Base-by-base conservation (phyloP, 176 grass and related monocot species). In the Lolium multiflorum region DNA sequence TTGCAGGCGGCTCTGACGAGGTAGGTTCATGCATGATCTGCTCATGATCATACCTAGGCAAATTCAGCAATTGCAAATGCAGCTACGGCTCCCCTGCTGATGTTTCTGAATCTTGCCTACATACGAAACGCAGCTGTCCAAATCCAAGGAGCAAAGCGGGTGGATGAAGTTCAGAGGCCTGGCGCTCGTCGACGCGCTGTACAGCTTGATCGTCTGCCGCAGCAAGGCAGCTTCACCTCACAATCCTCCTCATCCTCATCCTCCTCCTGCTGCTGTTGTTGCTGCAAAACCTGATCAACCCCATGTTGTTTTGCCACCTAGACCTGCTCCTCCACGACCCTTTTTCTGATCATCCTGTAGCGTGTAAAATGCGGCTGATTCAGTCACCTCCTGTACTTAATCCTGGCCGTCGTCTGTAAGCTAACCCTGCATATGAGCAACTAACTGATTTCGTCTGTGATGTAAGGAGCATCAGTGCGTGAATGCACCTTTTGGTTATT, bases 341-440 rank as follows among this genome's bases (percentile, higher is more conserved):
- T 79, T 31, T 85, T 20, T 20, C 63, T 88, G 63, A 88, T 16
- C 71, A 70, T 18, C 25, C 61, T 77, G 10, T 65, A 71, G 35
- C 86, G 56, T 88, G 31, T 69, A 70, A 85, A 63, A 59, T 55
- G 77, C 88, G 81, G 64, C 48, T 74, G 74, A 87, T 86, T 71
- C 61, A 51, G 63, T 80, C 84, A 54, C 60, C 10, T 67, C 68
- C 12, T 83, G 80, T 66, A 74, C 16, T 72, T 69, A 44, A 79
- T 44, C n/a, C 73, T 74, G 79, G 46, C 87, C 65, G 31, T 83
- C 66, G 24, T 25, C 57, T 71, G 28, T 72, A 77, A 77, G 77
- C 71, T 85, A 73, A 88, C 71, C 70, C n/a, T 88, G 77, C 73
- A 58, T 76, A 52, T 39, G 71, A 82, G 44, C 39, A 80, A 63